Conservation (phyloP, 2,329 filamentous ascomycete species). For the Neofusicoccum umdonicola region DNA sequence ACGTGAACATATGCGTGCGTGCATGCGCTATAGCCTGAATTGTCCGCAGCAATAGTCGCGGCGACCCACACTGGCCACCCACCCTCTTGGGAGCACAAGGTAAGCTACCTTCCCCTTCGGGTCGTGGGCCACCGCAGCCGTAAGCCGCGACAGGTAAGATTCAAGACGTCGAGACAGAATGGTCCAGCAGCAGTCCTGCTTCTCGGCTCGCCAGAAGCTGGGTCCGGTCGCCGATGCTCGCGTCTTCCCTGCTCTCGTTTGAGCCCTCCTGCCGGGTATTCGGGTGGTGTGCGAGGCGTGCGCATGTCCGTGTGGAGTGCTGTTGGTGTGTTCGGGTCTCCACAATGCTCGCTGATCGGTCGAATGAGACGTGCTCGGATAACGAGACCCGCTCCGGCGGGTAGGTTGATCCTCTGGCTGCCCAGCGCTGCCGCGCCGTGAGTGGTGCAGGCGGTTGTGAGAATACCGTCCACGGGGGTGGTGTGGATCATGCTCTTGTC, state of each 20-base stretch:
- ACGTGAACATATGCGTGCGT: background rate
- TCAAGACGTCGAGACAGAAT: background rate
- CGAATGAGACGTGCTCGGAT: constrained; percentile 5
- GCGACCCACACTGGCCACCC: constrained; percentile 1
- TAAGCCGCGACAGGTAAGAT: background rate
- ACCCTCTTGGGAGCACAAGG: background rate
- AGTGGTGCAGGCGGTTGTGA: background rate
- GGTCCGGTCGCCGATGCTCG: background rate
- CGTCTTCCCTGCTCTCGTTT: background rate
- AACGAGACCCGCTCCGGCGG: constrained; percentile 3
- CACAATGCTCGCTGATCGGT: background rate
- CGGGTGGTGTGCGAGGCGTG: background rate
- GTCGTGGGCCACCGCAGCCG: background rate
- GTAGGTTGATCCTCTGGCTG: background rate
- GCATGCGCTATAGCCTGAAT: constrained; percentile 3
- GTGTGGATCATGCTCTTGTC: background rate
- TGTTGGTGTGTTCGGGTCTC: constrained; percentile 2
- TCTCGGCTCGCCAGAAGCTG: background rate
- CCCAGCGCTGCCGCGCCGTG: background rate
- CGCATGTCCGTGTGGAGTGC: constrained; percentile 3
- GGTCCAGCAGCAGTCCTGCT: background rate
- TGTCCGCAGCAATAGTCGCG: constrained; percentile 6
- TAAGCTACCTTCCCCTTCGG: background rate
- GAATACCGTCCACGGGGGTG: background rate
- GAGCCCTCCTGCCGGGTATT: constrained; percentile 9